Percentiles rank a stretch among this genome's conserved stretches.
These are phyloP conservation scores for Lasiodiplodia sp. DNA, from an alignment of 2,329 filamentous ascomycete genomes.

Conservation along the genomic window DNA sequence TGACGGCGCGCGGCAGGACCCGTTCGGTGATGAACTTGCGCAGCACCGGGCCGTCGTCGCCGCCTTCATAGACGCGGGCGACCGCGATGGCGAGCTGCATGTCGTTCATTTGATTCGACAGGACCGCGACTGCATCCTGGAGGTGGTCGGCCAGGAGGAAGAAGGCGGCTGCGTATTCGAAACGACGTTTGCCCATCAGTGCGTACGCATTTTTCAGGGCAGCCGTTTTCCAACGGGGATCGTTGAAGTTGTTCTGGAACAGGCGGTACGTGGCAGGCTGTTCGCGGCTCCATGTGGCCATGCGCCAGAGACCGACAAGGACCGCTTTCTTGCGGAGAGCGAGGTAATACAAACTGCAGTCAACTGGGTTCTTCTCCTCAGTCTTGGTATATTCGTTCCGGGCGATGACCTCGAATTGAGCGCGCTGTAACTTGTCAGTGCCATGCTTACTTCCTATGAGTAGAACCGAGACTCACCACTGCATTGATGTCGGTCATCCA, in stretches of 20 bases:
- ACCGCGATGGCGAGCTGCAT: constrained; percentile 89
- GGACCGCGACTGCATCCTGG: constrained; percentile 84
- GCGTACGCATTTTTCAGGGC: constrained; percentile 97
- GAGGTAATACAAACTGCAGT: constrained; percentile 91
- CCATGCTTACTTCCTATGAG: not conserved
- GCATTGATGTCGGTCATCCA: constrained; percentile 83
- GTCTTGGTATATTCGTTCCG: constrained; percentile 91
- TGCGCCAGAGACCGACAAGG: constrained; percentile 90
- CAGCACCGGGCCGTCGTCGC: constrained; percentile 79
- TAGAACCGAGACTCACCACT: constrained; percentile 65
- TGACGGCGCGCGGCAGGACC: constrained; percentile 77
- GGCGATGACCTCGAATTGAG: constrained; percentile 88
- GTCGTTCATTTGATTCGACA: constrained; percentile 86
- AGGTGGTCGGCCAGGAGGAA: constrained; percentile 89
- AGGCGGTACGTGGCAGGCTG: constrained; percentile 81
- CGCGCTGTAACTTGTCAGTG: constrained; percentile 57
- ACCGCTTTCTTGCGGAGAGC: constrained; percentile 91
- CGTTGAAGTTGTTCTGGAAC: constrained; percentile 88
- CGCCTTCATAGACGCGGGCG: constrained; percentile 85
- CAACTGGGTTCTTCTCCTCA: constrained; percentile 86
- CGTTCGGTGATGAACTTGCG: constrained; percentile 78
- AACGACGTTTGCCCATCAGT: constrained; percentile 86
- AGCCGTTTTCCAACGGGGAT: constrained; percentile 84
- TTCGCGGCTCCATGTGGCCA: constrained; percentile 88
- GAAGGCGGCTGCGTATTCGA: constrained; percentile 95